Conservation (phyloP, 345 rosid genomes). For the Cardamine chenopodiifolia region DNA sequence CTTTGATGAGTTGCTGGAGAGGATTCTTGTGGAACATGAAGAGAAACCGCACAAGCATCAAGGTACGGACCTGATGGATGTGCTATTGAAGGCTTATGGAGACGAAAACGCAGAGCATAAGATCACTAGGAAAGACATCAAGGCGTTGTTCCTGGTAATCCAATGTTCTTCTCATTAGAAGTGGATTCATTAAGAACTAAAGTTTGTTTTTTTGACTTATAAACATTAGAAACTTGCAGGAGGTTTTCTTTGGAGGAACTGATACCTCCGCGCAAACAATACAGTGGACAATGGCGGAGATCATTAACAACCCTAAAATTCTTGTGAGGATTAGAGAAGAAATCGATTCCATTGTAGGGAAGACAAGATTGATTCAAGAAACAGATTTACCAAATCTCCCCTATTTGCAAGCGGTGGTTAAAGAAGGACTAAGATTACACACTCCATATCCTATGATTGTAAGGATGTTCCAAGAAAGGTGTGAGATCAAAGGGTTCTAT, state of each 20-base stretch:
- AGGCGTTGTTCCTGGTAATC: constrained; percentile 20
- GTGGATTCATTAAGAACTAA: neutral
- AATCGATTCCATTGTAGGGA: constrained; percentile 52
- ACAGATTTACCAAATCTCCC: constrained; percentile 52
- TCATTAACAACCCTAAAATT: constrained; percentile 53
- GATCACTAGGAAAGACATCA: constrained; percentile 32
- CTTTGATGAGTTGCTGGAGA: constrained; percentile 1
- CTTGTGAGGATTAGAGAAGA: constrained; percentile 56
- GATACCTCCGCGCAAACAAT: constrained; percentile 29
- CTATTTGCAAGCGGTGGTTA: constrained; percentile 55
- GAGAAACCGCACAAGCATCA: neutral
- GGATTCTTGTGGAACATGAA: neutral
- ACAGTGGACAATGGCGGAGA: constrained; percentile 68
- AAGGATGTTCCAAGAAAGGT: constrained; percentile 49
- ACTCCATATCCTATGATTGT: constrained; percentile 53
- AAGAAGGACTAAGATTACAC: constrained; percentile 67
- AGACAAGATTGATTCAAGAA: constrained; percentile 54
- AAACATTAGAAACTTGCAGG: neutral
- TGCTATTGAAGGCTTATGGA: neutral
- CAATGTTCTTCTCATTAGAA: neutral
- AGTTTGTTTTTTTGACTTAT: no score
- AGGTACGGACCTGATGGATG: neutral
- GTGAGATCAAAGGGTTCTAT: constrained; percentile 47
- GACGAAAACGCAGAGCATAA: constrained; percentile 21
- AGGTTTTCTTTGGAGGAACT: constrained; percentile 9